A percentile compares a stretch with the other conserved stretches of the same genome.
phyloP scores from a whole-genome alignment of 148 eudicot genomes.

The Vaccinium darrowii region DNA sequence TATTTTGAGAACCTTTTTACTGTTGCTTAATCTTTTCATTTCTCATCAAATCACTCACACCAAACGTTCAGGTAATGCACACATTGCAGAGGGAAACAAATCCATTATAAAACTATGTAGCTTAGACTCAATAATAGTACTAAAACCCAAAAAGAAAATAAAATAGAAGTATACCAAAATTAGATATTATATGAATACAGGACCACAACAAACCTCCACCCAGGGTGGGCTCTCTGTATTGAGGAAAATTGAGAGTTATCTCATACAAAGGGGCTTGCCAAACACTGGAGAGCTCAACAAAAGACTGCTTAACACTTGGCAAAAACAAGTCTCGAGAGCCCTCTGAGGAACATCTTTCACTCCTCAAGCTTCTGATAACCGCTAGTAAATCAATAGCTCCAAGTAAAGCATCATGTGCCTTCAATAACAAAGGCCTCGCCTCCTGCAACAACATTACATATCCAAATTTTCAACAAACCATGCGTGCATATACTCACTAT shows the following conservation, averaged over 20 bases:
- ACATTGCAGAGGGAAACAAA: not conserved
- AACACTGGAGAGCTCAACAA: conserved; percentile 62
- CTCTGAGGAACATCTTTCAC: conserved; percentile 29
- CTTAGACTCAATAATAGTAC: not conserved
- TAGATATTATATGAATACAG: not conserved
- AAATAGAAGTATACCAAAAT: not conserved
- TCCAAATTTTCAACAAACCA: not conserved
- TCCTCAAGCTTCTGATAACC: conserved; percentile 48
- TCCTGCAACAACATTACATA: conserved; percentile 44
- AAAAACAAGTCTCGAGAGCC: conserved; percentile 23
- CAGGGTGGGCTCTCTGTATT: conserved; percentile 13
- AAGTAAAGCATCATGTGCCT: conserved; percentile 67
- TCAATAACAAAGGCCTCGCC: conserved; percentile 56
- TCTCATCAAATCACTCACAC: not conserved
- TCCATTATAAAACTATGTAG: not conserved
- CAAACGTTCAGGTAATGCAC: not conserved
- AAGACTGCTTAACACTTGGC: conserved; percentile 32
- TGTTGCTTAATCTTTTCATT: not conserved
- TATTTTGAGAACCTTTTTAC: not conserved
- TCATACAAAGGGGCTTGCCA: conserved; percentile 81
- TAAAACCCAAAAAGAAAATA: not conserved
- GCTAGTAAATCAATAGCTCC: conserved; percentile 46
- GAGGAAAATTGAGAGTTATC: conserved; percentile 42
- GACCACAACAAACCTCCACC: conserved; percentile 36
- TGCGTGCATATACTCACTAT: not conserved